Conservation (phyloP, 1,139 yeast genomes). For the Yamadazyma mexicana region DNA sequence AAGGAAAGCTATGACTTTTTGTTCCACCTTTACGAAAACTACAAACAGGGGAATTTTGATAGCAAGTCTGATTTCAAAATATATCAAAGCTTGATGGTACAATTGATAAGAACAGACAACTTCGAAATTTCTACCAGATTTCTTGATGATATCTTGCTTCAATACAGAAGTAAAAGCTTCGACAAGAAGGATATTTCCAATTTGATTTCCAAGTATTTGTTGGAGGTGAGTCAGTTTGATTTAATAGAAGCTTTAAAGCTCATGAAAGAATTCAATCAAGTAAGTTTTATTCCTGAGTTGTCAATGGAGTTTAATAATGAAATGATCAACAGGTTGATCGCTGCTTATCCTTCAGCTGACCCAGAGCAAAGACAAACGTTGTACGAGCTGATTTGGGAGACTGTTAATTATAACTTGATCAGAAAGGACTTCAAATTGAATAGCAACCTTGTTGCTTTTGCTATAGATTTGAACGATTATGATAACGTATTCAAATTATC, state of each 20-base stretch:
- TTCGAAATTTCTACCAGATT: constrained; percentile 52
- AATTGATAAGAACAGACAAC: constrained; percentile 52
- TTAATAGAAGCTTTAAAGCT: constrained; percentile 27
- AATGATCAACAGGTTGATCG: constrained; percentile 28
- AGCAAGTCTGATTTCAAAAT: constrained; percentile 38
- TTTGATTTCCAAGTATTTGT: constrained; percentile 34
- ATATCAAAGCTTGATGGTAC: constrained; percentile 51
- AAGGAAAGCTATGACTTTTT: constrained; percentile 28
- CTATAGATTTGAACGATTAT: constrained; percentile 38
- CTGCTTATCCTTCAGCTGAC: constrained; percentile 21
- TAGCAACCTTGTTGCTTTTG: constrained; percentile 31
- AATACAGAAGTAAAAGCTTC: constrained; percentile 25
- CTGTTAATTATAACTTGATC: constrained; percentile 37
- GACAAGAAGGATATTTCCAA: constrained; percentile 26
- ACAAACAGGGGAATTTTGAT: constrained; percentile 13
- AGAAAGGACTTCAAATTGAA: constrained; percentile 35
- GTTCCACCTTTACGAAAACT: constrained; percentile 25
- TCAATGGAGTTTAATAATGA: constrained; percentile 31
- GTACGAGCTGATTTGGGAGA: constrained; percentile 29
- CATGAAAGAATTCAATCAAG: constrained; percentile 29
- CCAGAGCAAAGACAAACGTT: constrained; percentile 7
- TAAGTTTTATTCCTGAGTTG: constrained; percentile 41
- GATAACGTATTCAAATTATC: constrained; percentile 37
- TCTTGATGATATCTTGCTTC: constrained; percentile 45
- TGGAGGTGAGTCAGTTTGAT: constrained; percentile 23